Conservation (phyloP, 345 rosid species). For the Rhodamnia rubescens region DNA sequence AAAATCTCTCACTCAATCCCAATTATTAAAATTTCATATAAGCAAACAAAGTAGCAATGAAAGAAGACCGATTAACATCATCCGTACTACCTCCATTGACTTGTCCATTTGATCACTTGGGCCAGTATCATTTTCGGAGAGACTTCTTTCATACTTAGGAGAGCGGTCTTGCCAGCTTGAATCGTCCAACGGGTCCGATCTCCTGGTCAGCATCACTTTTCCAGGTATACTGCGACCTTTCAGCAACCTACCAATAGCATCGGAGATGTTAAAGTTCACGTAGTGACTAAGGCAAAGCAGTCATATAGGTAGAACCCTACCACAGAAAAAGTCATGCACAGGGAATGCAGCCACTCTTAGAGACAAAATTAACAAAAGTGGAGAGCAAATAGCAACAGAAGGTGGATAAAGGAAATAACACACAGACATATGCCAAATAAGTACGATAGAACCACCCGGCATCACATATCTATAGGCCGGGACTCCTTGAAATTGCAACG, state of each 20-base stretch:
- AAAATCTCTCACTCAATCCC: not conserved
- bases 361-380: not conserved
- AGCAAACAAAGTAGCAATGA: not conserved
- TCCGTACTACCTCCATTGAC: constrained; percentile 33
- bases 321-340: not conserved
- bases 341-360: not conserved
- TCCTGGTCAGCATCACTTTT: constrained; percentile 72
- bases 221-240: constrained; percentile 93
- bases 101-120: constrained; percentile 36
- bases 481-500: not conserved
- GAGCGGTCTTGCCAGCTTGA: constrained; percentile 29
- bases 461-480: not conserved
- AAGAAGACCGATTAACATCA: not conserved
- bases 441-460: not conserved
- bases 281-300: not conserved
- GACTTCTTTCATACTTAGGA: constrained; percentile 58
- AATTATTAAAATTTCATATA: not conserved
- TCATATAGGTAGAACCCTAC: not conserved
- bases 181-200: constrained; percentile 49
- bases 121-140: constrained; percentile 62
- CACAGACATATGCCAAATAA: not conserved
- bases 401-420: not conserved
- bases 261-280: not conserved
- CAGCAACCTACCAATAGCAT: constrained; percentile 42
- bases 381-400: not conserved